These are phyloP conservation scores for Neohortaea acidophila DNA, from an alignment of 495 filamentous ascomycete genomes.

Conservation along the genomic window DNA sequence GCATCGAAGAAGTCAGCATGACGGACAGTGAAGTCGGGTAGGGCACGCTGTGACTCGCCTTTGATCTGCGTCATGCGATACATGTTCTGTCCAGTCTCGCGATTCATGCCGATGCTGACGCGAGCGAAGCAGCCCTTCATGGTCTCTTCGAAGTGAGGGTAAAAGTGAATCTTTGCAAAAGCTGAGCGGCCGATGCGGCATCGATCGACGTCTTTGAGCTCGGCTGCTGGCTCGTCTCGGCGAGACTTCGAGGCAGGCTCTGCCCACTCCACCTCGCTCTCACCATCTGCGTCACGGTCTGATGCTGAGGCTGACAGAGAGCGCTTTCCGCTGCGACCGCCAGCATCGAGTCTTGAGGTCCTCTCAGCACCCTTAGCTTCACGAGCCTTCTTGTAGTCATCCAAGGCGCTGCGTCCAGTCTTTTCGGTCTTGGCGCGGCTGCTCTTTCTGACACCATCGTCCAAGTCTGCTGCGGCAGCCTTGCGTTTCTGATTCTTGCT, in stretches of 20 bases:
- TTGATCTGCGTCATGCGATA: conserved; percentile 82
- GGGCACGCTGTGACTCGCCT: no score
- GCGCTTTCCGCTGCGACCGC: conserved; percentile 23
- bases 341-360: conserved; percentile 3
- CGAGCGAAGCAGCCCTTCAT: conserved; percentile 68
- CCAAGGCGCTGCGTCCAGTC: conserved; percentile 34
- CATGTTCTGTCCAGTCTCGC: conserved; percentile 47
- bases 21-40: no score
- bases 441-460: conserved; percentile 55
- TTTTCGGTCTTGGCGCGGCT: conserved; percentile 58
- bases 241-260: conserved; percentile 32
- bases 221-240: conserved; percentile 46
- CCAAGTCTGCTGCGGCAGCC: conserved; percentile 50
- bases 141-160: conserved; percentile 68
- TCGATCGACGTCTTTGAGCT: conserved; percentile 66
- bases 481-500: conserved; percentile 70
- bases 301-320: conserved; percentile 29
- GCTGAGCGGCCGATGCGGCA: conserved; percentile 64
- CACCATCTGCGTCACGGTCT: conserved; percentile 54
- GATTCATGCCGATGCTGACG: conserved; percentile 59
- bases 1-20: background rate
- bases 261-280: conserved; percentile 70
- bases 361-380: conserved; percentile 71
- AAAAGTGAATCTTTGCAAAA: conserved; percentile 77
- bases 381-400: conserved; percentile 68